phyloP scores from a whole-genome alignment of 192 early-diverging fungal genomes.

The Oehlia diaphana region DNA sequence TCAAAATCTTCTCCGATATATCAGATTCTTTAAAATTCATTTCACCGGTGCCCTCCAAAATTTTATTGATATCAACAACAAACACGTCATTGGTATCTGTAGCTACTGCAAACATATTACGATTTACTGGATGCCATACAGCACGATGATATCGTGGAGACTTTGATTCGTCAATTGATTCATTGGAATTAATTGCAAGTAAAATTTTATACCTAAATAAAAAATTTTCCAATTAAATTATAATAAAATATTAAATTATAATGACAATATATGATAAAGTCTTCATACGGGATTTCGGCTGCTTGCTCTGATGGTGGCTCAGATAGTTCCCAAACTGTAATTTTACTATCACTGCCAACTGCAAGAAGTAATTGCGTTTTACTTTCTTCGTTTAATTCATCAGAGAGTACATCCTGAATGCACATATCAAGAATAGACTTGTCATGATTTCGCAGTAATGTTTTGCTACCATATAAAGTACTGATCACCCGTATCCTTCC shows the following conservation, averaged over 20 bases:
- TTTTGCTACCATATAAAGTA: conserved; percentile 23
- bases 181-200: conserved; percentile 39
- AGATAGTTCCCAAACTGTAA: conserved; percentile 29
- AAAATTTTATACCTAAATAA: conserved; percentile 23
- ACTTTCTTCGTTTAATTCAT: background rate
- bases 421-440: conserved; percentile 31
- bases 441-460: conserved; percentile 25
- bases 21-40: conserved; percentile 34
- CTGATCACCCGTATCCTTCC: conserved; percentile 32
- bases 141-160: conserved; percentile 42
- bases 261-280: background rate
- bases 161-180: conserved; percentile 27
- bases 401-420: background rate
- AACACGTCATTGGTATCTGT: conserved; percentile 44
- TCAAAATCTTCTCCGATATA: conserved; percentile 31
- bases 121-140: conserved; percentile 41
- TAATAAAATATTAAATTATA: conserved; percentile 9
- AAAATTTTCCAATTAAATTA: background rate
- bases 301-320: background rate
- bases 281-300: conserved; percentile 32
- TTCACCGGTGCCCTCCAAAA: conserved; percentile 27
- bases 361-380: conserved; percentile 18
- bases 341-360: conserved; percentile 23
- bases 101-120: conserved; percentile 41
- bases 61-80: conserved; percentile 32